Base-by-base conservation (phyloP, 805 yeast species). In the Yamadazyma kitorensis region DNA sequence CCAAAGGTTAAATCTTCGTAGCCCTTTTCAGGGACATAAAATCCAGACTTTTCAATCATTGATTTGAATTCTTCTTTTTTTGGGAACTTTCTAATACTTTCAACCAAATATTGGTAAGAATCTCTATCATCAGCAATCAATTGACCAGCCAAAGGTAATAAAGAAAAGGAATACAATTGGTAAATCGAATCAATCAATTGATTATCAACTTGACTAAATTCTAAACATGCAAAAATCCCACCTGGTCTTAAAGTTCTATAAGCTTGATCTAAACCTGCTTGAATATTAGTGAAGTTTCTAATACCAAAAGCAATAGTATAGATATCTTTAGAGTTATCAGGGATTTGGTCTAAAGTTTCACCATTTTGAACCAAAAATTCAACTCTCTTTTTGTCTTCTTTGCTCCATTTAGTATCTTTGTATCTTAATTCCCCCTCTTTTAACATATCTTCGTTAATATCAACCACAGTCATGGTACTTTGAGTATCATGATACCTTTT, bases 241-340 rank as follows among this genome's bases (percentile, higher is more conserved):
- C 98, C 98, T 9, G 98, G 98, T 61, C 83, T 86, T 56, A 93
- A 76, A 19, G 91, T 95, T 50, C 98, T 76, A 67, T 91, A 84
- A 21, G 98, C 98, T n/a, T 97, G 82, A 49, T 85, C 74, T 51
- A 93, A 72, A 18, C 98, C 98, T 4, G 87, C 88, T 61, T 89
- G 96, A 50, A 93, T 81, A 57, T 93, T 74, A 38, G 98, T 93
- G 62, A 94, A 93, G 63, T 93, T 93, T 62, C 98, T 79, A 64
- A 93, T 93, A 40, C 98, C 98, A 59, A 93, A 93, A 3, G 97
- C 95, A 49, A 93, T 88, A 2, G 98, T 93, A 62, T 93, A 93
- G 33, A 93, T 80, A 57, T 93, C 98, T 64, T 88, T 91, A 6
- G 96, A 86, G 57, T 82, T 80, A 51, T 83, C 88, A 29, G 80